phyloP scores from a whole-genome alignment of 768 basidiomycete species.

The Rhodotorula kratochvilovae region DNA sequence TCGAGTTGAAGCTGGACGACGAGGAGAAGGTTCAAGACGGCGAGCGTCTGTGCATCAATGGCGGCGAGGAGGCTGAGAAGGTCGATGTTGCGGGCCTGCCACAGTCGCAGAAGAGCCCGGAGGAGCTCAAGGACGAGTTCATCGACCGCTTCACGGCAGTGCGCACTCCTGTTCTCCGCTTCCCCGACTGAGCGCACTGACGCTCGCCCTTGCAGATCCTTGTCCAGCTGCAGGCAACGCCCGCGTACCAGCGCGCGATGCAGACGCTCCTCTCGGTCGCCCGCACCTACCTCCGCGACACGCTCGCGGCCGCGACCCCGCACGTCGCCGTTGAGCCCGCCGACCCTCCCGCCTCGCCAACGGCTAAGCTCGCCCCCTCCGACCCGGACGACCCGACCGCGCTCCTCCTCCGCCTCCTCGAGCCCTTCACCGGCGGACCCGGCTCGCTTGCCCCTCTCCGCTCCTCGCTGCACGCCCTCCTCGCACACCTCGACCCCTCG shows the following conservation, averaged over 20 bases:
- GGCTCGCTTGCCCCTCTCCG: constrained; percentile 10
- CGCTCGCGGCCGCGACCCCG: background rate
- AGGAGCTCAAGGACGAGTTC: constrained; percentile 26
- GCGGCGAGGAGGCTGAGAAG: background rate
- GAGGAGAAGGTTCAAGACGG: background rate
- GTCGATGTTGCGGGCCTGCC: background rate
- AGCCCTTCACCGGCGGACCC: constrained; percentile 29
- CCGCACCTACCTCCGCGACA: background rate
- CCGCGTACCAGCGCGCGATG: constrained; percentile 11
- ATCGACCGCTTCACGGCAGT: constrained; percentile 27
- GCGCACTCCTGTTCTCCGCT: background rate
- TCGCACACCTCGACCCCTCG: constrained; percentile 5
- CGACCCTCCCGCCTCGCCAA: constrained; percentile 55
- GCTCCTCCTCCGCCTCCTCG: constrained; percentile 62
- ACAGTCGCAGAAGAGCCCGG: background rate
- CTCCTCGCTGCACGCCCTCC: background rate
- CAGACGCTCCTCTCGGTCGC: constrained; percentile 11
- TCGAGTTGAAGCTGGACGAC: background rate
- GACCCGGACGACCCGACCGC: constrained; percentile 51
- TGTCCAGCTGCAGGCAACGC: background rate
- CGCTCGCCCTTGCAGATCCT: constrained; percentile 3
- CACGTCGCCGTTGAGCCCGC: background rate
- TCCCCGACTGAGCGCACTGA: background rate
- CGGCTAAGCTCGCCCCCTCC: background rate
- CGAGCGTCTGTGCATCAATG: no score